Evolutionary conservation across 495 filamentous ascomycete species (phyloP).

Genomic region (Tuber melanosporum): DNA sequence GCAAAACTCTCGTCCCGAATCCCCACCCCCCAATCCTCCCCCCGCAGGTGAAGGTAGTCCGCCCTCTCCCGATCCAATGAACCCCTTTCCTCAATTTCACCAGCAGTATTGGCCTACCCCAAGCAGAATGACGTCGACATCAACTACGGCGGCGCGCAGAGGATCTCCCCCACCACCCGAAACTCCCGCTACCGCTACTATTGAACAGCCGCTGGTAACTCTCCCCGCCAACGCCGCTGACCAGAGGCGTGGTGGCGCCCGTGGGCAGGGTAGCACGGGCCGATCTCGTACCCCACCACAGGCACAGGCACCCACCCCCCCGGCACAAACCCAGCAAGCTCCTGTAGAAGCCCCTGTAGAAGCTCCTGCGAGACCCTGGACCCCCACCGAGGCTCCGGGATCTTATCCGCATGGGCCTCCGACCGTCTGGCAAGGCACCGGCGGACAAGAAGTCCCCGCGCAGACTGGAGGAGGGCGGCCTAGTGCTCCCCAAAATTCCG

Average conservation of each 20-base stretch:
- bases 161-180: conserved; percentile 94
- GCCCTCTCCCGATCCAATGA: conserved; percentile 36
- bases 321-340: conserved; percentile 44
- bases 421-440: conserved; percentile 76
- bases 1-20: conserved; percentile 49
- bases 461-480: conserved; percentile 30
- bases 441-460: conserved; percentile 37
- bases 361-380: conserved; percentile 72
- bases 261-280: conserved; percentile 9
- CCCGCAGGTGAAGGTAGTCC: conserved; percentile 35
- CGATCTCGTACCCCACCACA: conserved; percentile 28
- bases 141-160: conserved; percentile 83
- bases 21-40: conserved; percentile 33
- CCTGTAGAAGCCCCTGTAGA: conserved; percentile 32
- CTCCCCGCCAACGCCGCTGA: conserved; percentile 89
- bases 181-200: conserved; percentile 75
- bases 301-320: conserved; percentile 12
- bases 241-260: conserved; percentile 73
- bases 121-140: conserved; percentile 75
- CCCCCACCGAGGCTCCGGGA: conserved; percentile 85
- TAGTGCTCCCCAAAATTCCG: conserved; percentile 44
- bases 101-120: conserved; percentile 65
- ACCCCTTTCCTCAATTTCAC: conserved; percentile 53
- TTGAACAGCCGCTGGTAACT: conserved; percentile 61
- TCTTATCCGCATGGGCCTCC: conserved; percentile 86